Conservation (phyloP, 345 rosid genomes). For the Eucalyptus erythrocorys region DNA sequence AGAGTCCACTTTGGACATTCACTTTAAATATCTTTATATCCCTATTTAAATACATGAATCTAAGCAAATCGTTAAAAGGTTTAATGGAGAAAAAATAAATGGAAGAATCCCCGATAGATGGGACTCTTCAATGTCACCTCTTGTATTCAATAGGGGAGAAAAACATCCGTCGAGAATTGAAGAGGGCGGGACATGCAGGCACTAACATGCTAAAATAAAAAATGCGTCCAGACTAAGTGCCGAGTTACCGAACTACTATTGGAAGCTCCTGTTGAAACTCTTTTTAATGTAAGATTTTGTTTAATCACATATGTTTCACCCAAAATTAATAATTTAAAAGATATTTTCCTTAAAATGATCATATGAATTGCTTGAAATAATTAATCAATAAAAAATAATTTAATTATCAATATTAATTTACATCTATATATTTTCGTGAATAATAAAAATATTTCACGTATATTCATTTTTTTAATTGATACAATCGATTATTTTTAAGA, state of each 20-base stretch:
- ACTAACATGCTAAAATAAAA: too few species aligned
- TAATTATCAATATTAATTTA: too few species aligned
- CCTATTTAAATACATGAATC: background rate
- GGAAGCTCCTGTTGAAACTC: accelerated
- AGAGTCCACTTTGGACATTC: background rate
- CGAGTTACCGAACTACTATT: accelerated
- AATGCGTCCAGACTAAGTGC: accelerated
- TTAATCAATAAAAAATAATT: background rate
- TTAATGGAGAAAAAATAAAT: accelerated
- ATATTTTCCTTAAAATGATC: background rate
- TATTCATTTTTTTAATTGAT: background rate
- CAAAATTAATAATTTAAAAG: background rate
- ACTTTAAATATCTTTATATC: accelerated
- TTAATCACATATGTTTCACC: background rate
- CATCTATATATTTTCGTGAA: too few species aligned
- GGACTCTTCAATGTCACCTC: too few species aligned
- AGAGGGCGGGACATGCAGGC: accelerated
- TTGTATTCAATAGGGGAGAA: accelerated
- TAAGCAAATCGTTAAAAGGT: accelerated
- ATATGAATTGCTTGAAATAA: background rate
- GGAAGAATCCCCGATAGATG: accelerated
- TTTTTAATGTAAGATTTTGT: background rate
- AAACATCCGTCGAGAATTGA: accelerated
- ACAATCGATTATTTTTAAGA: background rate
- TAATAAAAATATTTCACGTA: background rate